A percentile compares a stretch with the other conserved stretches of the same genome.
Conservation (phyloP, 2,329 filamentous ascomycete genomes). For the Verticillium albo-atrum region DNA sequence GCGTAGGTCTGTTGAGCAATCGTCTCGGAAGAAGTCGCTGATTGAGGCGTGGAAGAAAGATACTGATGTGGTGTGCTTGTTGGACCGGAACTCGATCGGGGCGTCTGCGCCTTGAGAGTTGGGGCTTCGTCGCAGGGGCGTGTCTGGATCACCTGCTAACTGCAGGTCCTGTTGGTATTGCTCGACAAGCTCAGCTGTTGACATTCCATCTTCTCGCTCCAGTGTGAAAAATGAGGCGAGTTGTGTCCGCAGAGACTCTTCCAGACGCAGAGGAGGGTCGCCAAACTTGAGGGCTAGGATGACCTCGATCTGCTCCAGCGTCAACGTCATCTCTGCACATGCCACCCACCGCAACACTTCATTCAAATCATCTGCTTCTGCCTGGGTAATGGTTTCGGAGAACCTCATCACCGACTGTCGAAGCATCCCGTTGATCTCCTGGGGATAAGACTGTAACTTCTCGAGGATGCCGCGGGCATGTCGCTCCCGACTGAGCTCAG, state of each 20-base stretch:
- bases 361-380: constrained; percentile 37
- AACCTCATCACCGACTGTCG: constrained; percentile 35
- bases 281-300: constrained; percentile 36
- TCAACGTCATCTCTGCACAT: constrained; percentile 37
- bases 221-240: constrained; percentile 43
- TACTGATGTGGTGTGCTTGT: constrained; percentile 32
- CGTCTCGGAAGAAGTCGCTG: constrained; percentile 31
- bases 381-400: constrained; percentile 29
- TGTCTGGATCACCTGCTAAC: neutral
- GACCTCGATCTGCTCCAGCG: constrained; percentile 38
- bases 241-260: constrained; percentile 37
- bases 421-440: constrained; percentile 37
- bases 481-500: constrained; percentile 39
- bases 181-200: constrained; percentile 34
- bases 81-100: constrained; percentile 36
- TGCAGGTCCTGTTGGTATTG: constrained; percentile 23
- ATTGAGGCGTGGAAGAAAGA: constrained; percentile 36
- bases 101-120: constrained; percentile 24
- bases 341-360: constrained; percentile 41
- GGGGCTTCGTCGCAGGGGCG: constrained; percentile 12
- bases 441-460: constrained; percentile 38
- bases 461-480: constrained; percentile 40
- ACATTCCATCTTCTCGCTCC: constrained; percentile 36
- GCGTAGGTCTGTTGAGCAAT: constrained; percentile 18
- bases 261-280: constrained; percentile 33